Evolutionary conservation across 805 yeast genomes (phyloP).

Genomic region (Grigorovia yakushimaensis): DNA sequence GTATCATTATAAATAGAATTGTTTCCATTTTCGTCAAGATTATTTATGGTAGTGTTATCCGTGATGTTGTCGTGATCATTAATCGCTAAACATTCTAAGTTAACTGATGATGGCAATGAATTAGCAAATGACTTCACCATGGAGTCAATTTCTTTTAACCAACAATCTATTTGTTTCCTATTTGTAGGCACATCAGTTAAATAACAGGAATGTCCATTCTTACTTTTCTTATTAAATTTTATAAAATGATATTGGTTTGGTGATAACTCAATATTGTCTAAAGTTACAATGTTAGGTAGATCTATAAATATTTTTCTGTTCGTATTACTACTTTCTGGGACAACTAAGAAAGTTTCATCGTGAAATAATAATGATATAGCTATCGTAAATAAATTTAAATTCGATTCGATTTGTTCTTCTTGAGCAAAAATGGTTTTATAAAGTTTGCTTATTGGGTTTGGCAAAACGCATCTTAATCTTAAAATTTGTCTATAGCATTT

Average conservation of each 20-base stretch:
- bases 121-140: neutral
- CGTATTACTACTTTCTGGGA: neutral
- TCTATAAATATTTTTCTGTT: slow-evolving; percentile 14
- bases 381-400: slow-evolving; percentile 10
- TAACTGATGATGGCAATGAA: slow-evolving; percentile 11
- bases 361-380: slow-evolving; percentile 11
- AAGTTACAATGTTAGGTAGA: slow-evolving; percentile 12
- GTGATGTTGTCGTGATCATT: neutral
- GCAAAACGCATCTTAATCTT: slow-evolving; percentile 14
- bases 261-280: slow-evolving; percentile 7
- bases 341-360: slow-evolving; percentile 6
- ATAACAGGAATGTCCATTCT: slow-evolving; percentile 15
- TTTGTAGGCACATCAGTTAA: slow-evolving; percentile 12
- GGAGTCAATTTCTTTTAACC: slow-evolving; percentile 12
- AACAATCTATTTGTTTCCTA: slow-evolving; percentile 11
- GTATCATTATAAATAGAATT: slow-evolving; percentile 4
- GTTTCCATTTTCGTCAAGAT: neutral
- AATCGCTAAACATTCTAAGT: slow-evolving; percentile 14
- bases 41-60: neutral
- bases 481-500: slow-evolving; percentile 25
- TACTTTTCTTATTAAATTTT: slow-evolving; percentile 13
- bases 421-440: slow-evolving; percentile 9
- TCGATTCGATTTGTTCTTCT: slow-evolving; percentile 7
- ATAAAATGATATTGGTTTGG: slow-evolving; percentile 6
- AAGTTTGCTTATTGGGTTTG: slow-evolving; percentile 10